Conservation (phyloP, 129 eudicot genomes). For the Flaveria trinervia region DNA sequence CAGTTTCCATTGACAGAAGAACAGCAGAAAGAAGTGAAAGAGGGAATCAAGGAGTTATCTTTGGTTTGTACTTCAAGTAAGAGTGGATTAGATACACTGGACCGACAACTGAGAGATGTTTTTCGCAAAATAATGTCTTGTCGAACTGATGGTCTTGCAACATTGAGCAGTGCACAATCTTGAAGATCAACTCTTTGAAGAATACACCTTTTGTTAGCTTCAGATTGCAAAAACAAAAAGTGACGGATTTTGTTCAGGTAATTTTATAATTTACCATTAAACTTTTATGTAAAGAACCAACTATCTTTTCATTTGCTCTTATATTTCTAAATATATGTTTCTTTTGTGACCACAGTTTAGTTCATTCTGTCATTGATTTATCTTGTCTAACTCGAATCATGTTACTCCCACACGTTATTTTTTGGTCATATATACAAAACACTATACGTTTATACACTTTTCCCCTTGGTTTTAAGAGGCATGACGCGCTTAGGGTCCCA, state of each 20-base stretch:
- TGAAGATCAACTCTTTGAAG: conserved; percentile 12
- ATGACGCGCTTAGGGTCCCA: neutral
- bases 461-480: neutral
- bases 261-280: conserved; percentile 14
- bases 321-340: conserved; percentile 10
- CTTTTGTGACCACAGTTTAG: conserved; percentile 4
- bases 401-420: conserved; percentile 12
- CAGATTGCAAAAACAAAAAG: neutral
- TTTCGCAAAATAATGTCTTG: conserved; percentile 70
- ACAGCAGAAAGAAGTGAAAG: conserved; percentile 60
- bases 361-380: conserved; percentile 12
- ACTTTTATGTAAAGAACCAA: conserved; percentile 31
- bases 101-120: conserved; percentile 61
- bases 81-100: conserved; percentile 60
- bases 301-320: conserved; percentile 21
- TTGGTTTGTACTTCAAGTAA: conserved; percentile 51
- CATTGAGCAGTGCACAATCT: conserved; percentile 44
- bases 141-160: conserved; percentile 64
- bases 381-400: conserved; percentile 18
- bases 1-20: conserved; percentile 71
- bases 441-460: conserved; percentile 8
- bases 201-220: conserved; percentile 2
- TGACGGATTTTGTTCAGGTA: conserved; percentile 29
- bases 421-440: neutral
- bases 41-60: conserved; percentile 51